Base-by-base conservation (phyloP, 495 filamentous ascomycete species). In the Tuber microsphaerosporum region DNA sequence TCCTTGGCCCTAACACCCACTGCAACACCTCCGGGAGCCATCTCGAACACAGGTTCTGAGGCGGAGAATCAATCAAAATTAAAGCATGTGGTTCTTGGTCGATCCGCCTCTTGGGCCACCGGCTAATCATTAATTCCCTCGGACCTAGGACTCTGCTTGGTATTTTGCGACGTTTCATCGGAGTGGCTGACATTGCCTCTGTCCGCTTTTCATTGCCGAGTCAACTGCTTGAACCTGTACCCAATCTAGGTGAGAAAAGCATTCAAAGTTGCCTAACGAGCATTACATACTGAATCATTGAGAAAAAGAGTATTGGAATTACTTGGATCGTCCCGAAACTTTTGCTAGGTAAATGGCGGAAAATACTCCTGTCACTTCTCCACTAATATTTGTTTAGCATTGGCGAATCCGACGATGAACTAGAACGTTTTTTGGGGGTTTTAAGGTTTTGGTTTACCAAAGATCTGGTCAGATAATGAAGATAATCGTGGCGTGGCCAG, bases 371-470 rank as follows among this genome's bases (percentile, higher is more conserved):
- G 12, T 65, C 16, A 65, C 56, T 34, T 65, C 56, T 65, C 5
- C 26, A 82, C 74, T 79, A 73, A 72, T 69, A 70, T 79, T 75
- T 77, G 85, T 80, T 85, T 81, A 94, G 93, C 75, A 97, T 99
- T 85, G 95, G 94, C 75, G 94, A 94, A 81, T 94, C 94, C 14
- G 91, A 97, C 76, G 93, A 97, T 79, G 87, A 89, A 12, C 86
- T 97, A 71, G 94, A 93, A 76, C 93, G 95, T 74, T 97, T 97
- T 91, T 88, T 99, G 61, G 94, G 92, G 76, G 92, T 96, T 45
- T 84, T 97, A 81, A 89, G 95, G 46, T 99, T 99, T 83, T 99
- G 95, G 95, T 98, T 97, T 79, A 97, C 95, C 39, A 98, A 98
- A 83, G 95, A 99, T 83, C 83, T 99, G 86, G 90, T 92, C 84